Percentiles rank a stretch among this genome's conserved stretches.
These are phyloP conservation scores for Lasiodiplodia hormozganensis DNA, from an alignment of 2,329 filamentous ascomycete species.

Conservation along the genomic window DNA sequence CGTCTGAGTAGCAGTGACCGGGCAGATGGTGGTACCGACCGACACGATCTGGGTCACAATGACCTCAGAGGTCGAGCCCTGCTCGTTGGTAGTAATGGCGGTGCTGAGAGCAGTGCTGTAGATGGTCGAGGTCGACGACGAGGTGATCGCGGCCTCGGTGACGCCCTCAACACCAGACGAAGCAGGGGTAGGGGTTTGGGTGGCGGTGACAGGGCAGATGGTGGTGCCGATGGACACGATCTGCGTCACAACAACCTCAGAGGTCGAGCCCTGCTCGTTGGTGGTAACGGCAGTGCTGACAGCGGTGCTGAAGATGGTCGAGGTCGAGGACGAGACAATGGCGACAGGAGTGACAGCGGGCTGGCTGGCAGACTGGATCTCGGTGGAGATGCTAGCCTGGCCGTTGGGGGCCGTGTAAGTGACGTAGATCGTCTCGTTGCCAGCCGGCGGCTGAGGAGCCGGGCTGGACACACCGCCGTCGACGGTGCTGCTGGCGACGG, in stretches of 20 bases:
- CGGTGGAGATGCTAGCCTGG: conserved; percentile 15
- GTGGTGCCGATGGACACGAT: conserved; percentile 50
- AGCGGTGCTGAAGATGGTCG: conserved; percentile 17
- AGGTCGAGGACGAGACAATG: conserved; percentile 51
- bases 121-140: conserved; percentile 19
- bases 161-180: conserved; percentile 4
- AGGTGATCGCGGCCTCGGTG: not conserved
- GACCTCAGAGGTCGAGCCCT: conserved; percentile 30
- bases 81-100: not conserved
- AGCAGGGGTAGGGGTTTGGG: conserved; percentile 17
- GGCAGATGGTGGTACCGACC: conserved; percentile 28
- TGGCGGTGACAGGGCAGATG: conserved; percentile 22
- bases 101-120: conserved; percentile 15
- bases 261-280: conserved; percentile 13
- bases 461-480: not conserved
- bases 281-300: conserved; percentile 1
- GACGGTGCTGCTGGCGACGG: not conserved
- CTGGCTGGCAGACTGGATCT: not conserved
- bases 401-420: conserved; percentile 13
- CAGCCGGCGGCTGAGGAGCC: conserved; percentile 3
- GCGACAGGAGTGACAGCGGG: conserved; percentile 3
- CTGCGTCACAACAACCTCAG: conserved; percentile 18
- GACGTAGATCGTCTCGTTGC: conserved; percentile 17
- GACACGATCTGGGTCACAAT: conserved; percentile 13
- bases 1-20: conserved; percentile 32